Base-by-base conservation (phyloP, 179 eudicot genomes). In the Patellifolia procumbens region DNA sequence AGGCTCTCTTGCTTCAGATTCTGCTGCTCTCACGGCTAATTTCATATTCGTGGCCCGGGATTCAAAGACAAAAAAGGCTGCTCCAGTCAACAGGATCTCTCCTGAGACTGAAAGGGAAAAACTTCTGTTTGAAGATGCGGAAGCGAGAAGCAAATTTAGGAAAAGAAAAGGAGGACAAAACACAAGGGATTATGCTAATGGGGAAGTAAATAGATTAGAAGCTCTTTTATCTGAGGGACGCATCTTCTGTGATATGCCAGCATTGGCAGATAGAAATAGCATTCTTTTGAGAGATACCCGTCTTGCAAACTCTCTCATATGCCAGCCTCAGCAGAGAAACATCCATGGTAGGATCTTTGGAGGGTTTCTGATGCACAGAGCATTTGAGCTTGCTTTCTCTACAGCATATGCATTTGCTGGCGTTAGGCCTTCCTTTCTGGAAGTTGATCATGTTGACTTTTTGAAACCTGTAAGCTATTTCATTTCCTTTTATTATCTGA, bases 241-340 rank as follows among this genome's bases (percentile, higher is more conserved):
- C 63, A 87, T 93, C 68, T 96, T 93, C 79, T 90, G 91, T 74
- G 98, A 96, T 79, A 96, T 96, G 99, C 99, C 99, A 22, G 99
- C 99, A 9, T 87, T 96, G 81, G 98, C 99, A 20, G 98, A 96
- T 85, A 89, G 99, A 82, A 88, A 96, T 76, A 90, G 96, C 90
- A 96, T 96, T 80, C 97, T 96, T 80, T 81, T 96, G 43, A 85
- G 89, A 71, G 97, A 93, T 74, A 96, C 98, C 5, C 89, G 91
- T 37, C 89, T 90, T 53, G 96, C 94, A 70, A 91, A 96, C 87
- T 93, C 98, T 49, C 74, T 96, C 81, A 90, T 96, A 74, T 96
- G 98, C 82, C 97, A 93, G 76, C 99, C 99, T 70, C 98, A 96
- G 74, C 98, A 93, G 79, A 90, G 99, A 86, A 96, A 96, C 77